These are phyloP conservation scores for Hansenula sp. DNA, from an alignment of 1,139 yeast species.

Conservation along the genomic window DNA sequence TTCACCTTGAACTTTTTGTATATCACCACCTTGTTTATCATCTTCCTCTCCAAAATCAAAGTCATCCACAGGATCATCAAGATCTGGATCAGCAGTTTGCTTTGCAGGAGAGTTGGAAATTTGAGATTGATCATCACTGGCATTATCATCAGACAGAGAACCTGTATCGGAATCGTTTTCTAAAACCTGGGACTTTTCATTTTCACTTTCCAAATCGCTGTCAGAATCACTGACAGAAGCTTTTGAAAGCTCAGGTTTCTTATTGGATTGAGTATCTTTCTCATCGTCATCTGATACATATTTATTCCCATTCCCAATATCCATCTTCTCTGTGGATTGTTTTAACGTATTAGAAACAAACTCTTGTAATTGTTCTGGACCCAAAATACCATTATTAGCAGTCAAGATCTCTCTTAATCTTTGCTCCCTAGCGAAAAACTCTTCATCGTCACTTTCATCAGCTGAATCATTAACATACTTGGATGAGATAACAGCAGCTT, in stretches of 20 bases:
- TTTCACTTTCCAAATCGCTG: constrained; percentile 6
- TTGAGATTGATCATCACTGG: too few relatives aligned
- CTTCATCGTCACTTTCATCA: constrained; percentile 55
- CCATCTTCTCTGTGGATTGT: constrained; percentile 1
- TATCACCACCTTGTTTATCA: constrained; percentile 3
- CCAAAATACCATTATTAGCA: constrained; percentile 25
- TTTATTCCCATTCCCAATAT: constrained; percentile 1
- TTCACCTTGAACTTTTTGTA: not conserved
- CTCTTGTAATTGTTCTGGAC: constrained; percentile 24
- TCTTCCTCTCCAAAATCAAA: not conserved
- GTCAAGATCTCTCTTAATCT: constrained; percentile 39
- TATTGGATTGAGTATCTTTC: too few relatives aligned
- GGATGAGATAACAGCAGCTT: constrained; percentile 24
- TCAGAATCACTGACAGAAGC: too few relatives aligned
- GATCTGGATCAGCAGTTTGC: too few relatives aligned
- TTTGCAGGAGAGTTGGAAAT: too few relatives aligned
- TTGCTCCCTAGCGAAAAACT: constrained; percentile 57
- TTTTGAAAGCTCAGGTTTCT: too few relatives aligned
- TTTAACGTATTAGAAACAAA: constrained; percentile 14
- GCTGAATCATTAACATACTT: constrained; percentile 61
- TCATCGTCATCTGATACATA: not conserved
- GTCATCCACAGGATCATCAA: too few relatives aligned
- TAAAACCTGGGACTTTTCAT: constrained; percentile 2
- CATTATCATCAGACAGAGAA: not conserved
- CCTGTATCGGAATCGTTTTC: not conserved